Percentiles rank a stretch among this genome's conserved stretches.
Evolutionary conservation across 2,329 filamentous ascomycete species (phyloP).

Genomic region (Ceratocystis albifundus): DNA sequence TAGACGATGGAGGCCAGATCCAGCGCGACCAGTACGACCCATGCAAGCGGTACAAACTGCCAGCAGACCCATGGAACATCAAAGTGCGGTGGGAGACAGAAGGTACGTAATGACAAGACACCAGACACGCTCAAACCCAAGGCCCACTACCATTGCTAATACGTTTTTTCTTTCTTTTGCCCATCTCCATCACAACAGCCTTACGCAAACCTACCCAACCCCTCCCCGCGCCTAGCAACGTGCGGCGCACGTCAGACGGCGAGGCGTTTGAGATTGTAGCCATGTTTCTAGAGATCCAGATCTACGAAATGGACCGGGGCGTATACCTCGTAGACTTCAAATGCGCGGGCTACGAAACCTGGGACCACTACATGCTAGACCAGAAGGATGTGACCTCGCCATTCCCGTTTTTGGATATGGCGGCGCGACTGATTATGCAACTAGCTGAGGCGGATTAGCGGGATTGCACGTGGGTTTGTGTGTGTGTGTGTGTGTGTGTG

Average conservation of each 20-base stretch:
- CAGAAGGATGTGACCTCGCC: slow-evolving; percentile 94
- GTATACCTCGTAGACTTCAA: slow-evolving; percentile 98
- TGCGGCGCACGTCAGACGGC: slow-evolving; percentile 30
- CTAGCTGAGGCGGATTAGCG: slow-evolving; percentile 63
- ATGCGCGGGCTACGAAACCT: slow-evolving; percentile 85
- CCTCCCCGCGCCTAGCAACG: slow-evolving; percentile 9
- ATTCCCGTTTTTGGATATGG: slow-evolving; percentile 91
- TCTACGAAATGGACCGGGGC: slow-evolving; percentile 84
- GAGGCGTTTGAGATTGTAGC: slow-evolving; percentile 55
- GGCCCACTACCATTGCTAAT: neutral
- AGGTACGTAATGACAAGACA: slow-evolving; percentile 41
- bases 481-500: no score
- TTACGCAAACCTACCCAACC: slow-evolving; percentile 21
- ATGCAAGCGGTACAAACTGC: slow-evolving; percentile 62
- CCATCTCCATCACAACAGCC: slow-evolving; percentile 1
- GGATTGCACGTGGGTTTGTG: neutral
- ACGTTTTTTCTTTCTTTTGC: neutral
- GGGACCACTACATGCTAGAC: slow-evolving; percentile 61
- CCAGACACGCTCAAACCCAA: neutral
- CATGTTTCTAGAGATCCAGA: slow-evolving; percentile 90
- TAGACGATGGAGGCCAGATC: slow-evolving; percentile 33
- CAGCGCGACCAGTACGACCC: slow-evolving; percentile 37
- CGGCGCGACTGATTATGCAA: slow-evolving; percentile 84
- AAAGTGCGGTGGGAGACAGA: slow-evolving; percentile 78
- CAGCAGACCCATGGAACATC: slow-evolving; percentile 90